These are phyloP conservation scores for Penicillium pancosmium DNA, from an alignment of 495 filamentous ascomycete genomes.

Conservation along the genomic window DNA sequence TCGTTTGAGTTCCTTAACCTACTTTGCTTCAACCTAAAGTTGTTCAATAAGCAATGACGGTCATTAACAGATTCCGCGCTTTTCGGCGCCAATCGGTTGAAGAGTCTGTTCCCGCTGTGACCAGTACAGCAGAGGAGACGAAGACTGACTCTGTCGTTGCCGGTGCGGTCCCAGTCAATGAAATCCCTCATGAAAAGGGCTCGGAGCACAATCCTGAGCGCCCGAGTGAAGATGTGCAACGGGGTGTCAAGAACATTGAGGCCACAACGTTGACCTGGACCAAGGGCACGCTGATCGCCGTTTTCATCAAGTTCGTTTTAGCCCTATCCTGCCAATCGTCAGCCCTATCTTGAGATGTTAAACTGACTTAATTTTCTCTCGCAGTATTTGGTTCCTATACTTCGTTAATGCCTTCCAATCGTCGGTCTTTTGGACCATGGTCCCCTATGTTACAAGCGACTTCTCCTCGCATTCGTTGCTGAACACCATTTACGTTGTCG, in stretches of 20 bases:
- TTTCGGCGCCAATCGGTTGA: constrained; percentile 17
- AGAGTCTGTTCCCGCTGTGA: constrained; percentile 10
- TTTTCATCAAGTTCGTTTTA: constrained; percentile 41
- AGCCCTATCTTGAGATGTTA: neutral
- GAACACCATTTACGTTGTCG: constrained; percentile 58
- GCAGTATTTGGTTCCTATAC: constrained; percentile 51
- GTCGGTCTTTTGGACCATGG: constrained; percentile 32
- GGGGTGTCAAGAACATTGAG: constrained; percentile 48
- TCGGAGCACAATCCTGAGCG: constrained; percentile 1
- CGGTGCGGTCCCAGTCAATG: neutral
- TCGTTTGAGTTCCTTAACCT: constrained; percentile 7
- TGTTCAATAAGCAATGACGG: constrained; percentile 3
- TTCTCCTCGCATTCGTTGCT: constrained; percentile 62
- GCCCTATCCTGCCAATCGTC: neutral
- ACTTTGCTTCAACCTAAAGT: neutral
- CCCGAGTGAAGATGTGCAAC: constrained; percentile 32
- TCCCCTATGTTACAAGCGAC: constrained; percentile 45
- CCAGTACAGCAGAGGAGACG: neutral
- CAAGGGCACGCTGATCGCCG: constrained; percentile 36
- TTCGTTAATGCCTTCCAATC: constrained; percentile 50
- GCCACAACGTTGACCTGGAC: constrained; percentile 49
- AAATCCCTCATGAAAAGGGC: neutral
- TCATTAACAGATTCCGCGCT: constrained; percentile 12
- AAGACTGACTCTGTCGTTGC: constrained; percentile 14
- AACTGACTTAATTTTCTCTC: neutral